These are phyloP conservation scores for Fusarium sp. DNA, from an alignment of 2,329 filamentous ascomycete species.

Conservation along the genomic window DNA sequence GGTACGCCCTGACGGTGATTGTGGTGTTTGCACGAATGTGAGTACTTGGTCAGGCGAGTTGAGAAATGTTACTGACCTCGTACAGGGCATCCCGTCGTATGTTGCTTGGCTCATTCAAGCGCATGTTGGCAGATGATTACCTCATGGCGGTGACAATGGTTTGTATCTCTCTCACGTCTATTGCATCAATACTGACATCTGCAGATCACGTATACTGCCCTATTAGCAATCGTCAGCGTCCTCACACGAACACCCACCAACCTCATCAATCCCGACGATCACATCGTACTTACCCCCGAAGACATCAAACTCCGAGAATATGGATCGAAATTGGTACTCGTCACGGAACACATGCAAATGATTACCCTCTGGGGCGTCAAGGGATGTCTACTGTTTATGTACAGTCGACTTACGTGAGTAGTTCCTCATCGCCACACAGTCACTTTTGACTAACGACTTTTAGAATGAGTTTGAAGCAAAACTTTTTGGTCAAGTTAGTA, in stretches of 20 bases:
- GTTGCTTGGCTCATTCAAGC: conserved; percentile 55
- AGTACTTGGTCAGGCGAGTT: background rate
- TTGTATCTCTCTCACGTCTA: conserved; percentile 21
- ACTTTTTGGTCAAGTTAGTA: conserved; percentile 56
- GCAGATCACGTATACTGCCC: conserved; percentile 32
- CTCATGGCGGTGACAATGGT: conserved; percentile 63
- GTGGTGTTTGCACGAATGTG: conserved; percentile 54
- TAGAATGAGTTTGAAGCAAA: conserved; percentile 55
- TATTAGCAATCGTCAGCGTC: conserved; percentile 38
- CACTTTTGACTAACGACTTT: rapidly evolving
- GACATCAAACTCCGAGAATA: conserved; percentile 54
- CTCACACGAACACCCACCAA: conserved; percentile 60
- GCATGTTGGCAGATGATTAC: conserved; percentile 63
- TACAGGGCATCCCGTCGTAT: conserved; percentile 50
- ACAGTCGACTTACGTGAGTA: conserved; percentile 59
- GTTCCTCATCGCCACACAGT: rapidly evolving
- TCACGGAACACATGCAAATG: conserved; percentile 70
- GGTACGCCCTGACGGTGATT: conserved; percentile 52
- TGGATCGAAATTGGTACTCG: conserved; percentile 69
- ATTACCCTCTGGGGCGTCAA: conserved; percentile 66
- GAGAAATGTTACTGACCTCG: background rate
- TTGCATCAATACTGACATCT: background rate
- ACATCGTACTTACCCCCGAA: conserved; percentile 55
- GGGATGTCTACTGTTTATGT: conserved; percentile 62
- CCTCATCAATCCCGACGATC: conserved; percentile 61